Evolutionary conservation across 1,284 basidiomycete species (phyloP).

Genomic region (Microbotryum lychnidis-dioicae): DNA sequence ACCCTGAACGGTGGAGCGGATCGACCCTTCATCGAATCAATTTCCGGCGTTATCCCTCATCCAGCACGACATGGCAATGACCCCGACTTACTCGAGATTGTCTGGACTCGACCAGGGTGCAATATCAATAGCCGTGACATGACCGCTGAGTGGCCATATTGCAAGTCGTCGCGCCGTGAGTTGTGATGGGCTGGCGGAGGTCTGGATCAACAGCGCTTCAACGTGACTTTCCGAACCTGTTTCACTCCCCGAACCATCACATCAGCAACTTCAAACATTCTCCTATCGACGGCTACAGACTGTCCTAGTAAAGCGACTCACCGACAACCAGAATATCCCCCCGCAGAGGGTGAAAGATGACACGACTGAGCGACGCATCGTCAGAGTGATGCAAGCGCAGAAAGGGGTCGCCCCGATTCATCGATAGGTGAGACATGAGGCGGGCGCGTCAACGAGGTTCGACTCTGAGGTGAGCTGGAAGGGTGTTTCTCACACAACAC

Average conservation of each 20-base stretch:
- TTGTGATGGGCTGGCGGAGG: no score
- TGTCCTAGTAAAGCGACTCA: background rate
- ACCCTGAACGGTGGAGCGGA: background rate
- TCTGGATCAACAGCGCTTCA: background rate
- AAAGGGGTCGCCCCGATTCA: no score
- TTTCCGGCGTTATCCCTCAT: background rate
- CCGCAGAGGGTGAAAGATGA: background rate
- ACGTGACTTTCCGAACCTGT: background rate
- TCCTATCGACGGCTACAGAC: no score
- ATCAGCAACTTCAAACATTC: no score
- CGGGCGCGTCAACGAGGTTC: no score
- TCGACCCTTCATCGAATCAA: no score
- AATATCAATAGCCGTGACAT: background rate
- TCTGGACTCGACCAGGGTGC: background rate
- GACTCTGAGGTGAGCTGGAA: no score
- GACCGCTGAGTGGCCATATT: background rate
- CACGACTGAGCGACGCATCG: background rate
- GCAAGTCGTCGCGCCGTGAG: background rate
- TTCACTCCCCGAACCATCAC: background rate
- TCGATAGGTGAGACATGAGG: no score
- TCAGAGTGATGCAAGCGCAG: no score
- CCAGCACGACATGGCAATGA: no score
- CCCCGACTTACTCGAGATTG: background rate
- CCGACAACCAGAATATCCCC: background rate
- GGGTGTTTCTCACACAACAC: no score